Evolutionary conservation across 768 basidiomycete genomes (phyloP).

Genomic region (Pulveroboletus sp.): DNA sequence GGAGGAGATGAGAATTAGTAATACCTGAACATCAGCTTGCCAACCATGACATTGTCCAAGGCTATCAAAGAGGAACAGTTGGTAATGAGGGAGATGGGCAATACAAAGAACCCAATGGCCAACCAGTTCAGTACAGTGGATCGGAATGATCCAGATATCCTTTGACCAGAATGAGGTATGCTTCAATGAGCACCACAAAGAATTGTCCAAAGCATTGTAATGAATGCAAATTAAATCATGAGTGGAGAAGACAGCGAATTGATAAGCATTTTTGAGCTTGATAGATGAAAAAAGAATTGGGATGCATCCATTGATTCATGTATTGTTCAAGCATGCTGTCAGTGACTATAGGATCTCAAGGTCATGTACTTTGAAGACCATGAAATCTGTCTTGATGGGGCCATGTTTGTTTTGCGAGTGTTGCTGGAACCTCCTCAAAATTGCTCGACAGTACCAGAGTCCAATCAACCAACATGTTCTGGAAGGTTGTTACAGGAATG

Average conservation of each 20-base stretch:
- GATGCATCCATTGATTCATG: slow-evolving; percentile 17
- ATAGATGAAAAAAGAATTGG: slow-evolving; percentile 1
- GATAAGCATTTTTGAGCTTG: not conserved
- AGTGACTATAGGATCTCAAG: slow-evolving; percentile 5
- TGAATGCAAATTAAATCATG: slow-evolving; percentile 3
- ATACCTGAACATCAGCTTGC: not conserved
- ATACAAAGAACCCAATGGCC: slow-evolving; percentile 35
- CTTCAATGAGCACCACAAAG: slow-evolving; percentile 28
- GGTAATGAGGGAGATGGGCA: not conserved
- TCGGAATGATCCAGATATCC: too few relatives aligned
- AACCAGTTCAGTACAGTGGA: slow-evolving; percentile 24
- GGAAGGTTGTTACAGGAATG: too few relatives aligned
- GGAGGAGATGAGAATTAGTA: too few relatives aligned
- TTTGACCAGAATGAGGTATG: slow-evolving; percentile 29
- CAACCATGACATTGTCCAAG: slow-evolving; percentile 2
- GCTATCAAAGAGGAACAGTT: slow-evolving; percentile 16
- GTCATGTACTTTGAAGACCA: slow-evolving; percentile 6
- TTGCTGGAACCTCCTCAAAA: too few relatives aligned
- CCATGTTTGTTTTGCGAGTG: too few relatives aligned
- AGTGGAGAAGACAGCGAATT: slow-evolving; percentile 4
- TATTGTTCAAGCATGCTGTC: slow-evolving; percentile 7
- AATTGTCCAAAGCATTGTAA: not conserved
- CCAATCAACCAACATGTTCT: not conserved
- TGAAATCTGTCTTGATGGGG: not conserved
- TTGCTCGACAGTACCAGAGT: not conserved